A percentile compares a stretch with the other conserved stretches of the same genome.
These are phyloP conservation scores for Aspergillus sp. DNA, from an alignment of 2,329 filamentous ascomycete species.

Conservation along the genomic window DNA sequence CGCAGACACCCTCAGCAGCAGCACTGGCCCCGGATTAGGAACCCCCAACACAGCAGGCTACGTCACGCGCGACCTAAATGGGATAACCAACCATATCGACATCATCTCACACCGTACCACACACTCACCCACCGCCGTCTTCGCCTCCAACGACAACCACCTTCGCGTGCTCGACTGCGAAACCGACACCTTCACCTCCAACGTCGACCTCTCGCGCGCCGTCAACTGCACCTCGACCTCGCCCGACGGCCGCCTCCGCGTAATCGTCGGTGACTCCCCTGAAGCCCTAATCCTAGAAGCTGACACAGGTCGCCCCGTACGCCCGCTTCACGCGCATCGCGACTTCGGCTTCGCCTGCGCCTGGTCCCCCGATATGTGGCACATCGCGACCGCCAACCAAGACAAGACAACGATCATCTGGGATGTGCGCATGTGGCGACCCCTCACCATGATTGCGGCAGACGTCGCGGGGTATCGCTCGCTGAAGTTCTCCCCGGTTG, in stretches of 20 bases:
- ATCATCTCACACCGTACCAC: slow-evolving; percentile 42
- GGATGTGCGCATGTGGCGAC: slow-evolving; percentile 37
- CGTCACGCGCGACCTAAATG: slow-evolving; percentile 41
- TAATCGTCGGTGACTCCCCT: slow-evolving; percentile 37
- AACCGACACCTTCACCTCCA: slow-evolving; percentile 34
- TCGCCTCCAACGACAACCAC: slow-evolving; percentile 51
- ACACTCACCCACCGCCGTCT: slow-evolving; percentile 44
- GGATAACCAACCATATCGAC: slow-evolving; percentile 53
- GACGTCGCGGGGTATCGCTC: slow-evolving; percentile 40
- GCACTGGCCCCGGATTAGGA: not conserved
- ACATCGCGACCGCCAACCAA: slow-evolving; percentile 40
- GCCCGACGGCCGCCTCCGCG: slow-evolving; percentile 36
- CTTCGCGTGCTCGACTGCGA: slow-evolving; percentile 48
- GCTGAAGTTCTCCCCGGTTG: slow-evolving; percentile 37
- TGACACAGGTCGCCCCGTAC: slow-evolving; percentile 33
- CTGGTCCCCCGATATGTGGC: slow-evolving; percentile 41
- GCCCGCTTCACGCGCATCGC: slow-evolving; percentile 31
- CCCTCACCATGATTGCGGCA: slow-evolving; percentile 34
- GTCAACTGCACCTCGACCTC: slow-evolving; percentile 41
- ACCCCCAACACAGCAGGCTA: slow-evolving; percentile 34
- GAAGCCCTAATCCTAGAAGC: slow-evolving; percentile 37
- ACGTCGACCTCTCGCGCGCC: slow-evolving; percentile 31
- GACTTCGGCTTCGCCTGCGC: slow-evolving; percentile 41
- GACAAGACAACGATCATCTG: slow-evolving; percentile 41
- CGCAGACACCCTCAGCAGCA: slow-evolving; percentile 13